Conservation (phyloP, 352 stramenopile genomes). For the Aphanomyces cochlioides region DNA sequence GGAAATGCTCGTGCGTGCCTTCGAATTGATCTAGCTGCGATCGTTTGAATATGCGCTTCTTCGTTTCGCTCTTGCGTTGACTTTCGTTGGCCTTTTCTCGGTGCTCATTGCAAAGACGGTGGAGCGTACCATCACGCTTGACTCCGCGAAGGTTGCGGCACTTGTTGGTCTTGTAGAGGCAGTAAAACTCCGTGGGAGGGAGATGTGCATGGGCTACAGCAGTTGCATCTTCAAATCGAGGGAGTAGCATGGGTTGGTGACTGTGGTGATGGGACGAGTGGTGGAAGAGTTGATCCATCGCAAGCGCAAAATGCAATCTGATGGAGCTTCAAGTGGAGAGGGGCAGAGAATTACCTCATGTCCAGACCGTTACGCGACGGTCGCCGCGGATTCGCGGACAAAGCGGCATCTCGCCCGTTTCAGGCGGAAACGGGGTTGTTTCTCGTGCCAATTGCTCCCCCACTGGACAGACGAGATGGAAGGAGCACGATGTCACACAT, state of each 20-base stretch:
- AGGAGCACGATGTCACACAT: too few species aligned
- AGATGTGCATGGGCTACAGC: neutral
- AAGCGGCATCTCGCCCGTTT: conserved; percentile 5
- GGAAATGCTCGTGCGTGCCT: neutral
- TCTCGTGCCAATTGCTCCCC: neutral
- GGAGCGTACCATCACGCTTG: conserved; percentile 67
- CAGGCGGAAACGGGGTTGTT: neutral
- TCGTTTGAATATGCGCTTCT: conserved; percentile 61
- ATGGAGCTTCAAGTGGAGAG: neutral
- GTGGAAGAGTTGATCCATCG: neutral
- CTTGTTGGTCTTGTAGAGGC: conserved; percentile 64
- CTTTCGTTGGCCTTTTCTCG: conserved; percentile 79
- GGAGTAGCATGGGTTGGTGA: conserved; percentile 9
- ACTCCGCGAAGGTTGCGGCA: conserved; percentile 66
- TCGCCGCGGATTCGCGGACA: neutral
- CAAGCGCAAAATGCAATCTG: neutral
- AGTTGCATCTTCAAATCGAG: neutral
- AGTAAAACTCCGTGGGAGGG: conserved; percentile 29
- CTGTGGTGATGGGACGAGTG: neutral
- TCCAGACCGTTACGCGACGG: neutral
- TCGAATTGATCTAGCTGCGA: neutral
- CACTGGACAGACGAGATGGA: conserved; percentile 2
- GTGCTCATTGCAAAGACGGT: conserved; percentile 77
- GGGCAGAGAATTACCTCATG: neutral
- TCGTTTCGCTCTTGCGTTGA: conserved; percentile 78